Base-by-base conservation (phyloP, 2,329 filamentous ascomycete species). In the Beauveria bassiana region DNA sequence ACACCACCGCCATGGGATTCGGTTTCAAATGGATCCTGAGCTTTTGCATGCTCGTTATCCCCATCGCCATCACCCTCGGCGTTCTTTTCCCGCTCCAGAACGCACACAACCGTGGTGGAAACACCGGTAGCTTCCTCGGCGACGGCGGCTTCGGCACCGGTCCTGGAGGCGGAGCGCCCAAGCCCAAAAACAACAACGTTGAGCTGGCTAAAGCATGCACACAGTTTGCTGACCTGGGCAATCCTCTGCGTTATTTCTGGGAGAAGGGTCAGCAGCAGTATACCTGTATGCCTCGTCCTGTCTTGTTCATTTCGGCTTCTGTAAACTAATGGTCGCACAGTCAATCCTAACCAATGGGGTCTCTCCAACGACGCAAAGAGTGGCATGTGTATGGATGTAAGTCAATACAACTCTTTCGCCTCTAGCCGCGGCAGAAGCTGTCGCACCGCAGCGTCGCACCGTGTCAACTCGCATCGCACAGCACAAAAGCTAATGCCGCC, bases 341-440 rank as follows among this genome's bases (percentile, higher is more conserved):
- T 82, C 61, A 83, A 83, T 66, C 81, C 81, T 52, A 83, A 83
- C 65, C 81, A 82, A 70, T 83, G 81, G 81, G 79, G 78, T 65
- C 75, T 78, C 67, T 65, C 72, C 24, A 66, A 70, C 14, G 72
- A 72, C 10, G 68, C 71, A 18, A 66, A 69, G 2, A 79, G 79
- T 43, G 68, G 65, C 20, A 68, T 83, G 28, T 84, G 81, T 68
- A 75, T 84, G 75, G 80, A 81, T 71, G 81, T 83, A 72, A 70
- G 81, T 75, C 22, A 54, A 60, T 9, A 22, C 28, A 9, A 50
- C 54, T 34, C 47, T 50, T 18, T 55, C 43, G 59, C 59, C 59
- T 50, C 8, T 18, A 3, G 10, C 3, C 51, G 40, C 40, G 22
- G 42, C 49, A 47, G 34, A 34, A 52, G 47, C 47, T 24, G 47